Base-by-base conservation (phyloP, 1,284 basidiomycete genomes). In the Phylloboletellus chloephorus region DNA sequence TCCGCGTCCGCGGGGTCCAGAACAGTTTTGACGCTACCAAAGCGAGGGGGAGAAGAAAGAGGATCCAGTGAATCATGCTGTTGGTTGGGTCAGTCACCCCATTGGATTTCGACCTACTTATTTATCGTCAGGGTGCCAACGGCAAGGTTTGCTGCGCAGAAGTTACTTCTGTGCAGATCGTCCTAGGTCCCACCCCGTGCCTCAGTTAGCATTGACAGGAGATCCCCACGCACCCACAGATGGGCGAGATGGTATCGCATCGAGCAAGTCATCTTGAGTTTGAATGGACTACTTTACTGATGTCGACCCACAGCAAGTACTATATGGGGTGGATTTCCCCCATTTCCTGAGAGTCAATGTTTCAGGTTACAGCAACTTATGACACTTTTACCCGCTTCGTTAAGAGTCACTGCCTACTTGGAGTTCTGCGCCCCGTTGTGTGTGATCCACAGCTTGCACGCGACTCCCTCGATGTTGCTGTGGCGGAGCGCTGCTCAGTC, bases 281-380 rank as follows among this genome's bases (percentile, higher is more conserved):
- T 4, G 0, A 7, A 31, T 26, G 3, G 24, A 33, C 12, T 12
- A 5, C 15, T 15, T 19, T 10, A n/a, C 11, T 33, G 34, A 23
- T 24, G n/a, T 12, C 31, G 37, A 42, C 44, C 8, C 37, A 49
- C 48, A 41, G 39, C 13, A 53, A 32, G 51, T 35, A 4, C 37
- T 12, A 29, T 43, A 39, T 29, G 13, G 22, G 11, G 48, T 5
- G n/a, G 20, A 5, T 3, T n/a, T n/a, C n/a, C n/a, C n/a, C n/a
- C n/a, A n/a, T n/a, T n/a, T n/a, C n/a, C n/a, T n/a, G n/a, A n/a
- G n/a, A n/a, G n/a, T n/a, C n/a, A n/a, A n/a, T n/a, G n/a, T n/a
- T n/a, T n/a, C n/a, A n/a, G n/a, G n/a, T n/a, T n/a, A n/a, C n/a
- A n/a, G n/a, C n/a, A n/a, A n/a, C n/a, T n/a, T n/a, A n/a, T n/a